Evolutionary conservation across 805 yeast species (phyloP), one percentile per base, ranked within the genome.

Genomic region (Candida pseudofarinosa): DNA sequence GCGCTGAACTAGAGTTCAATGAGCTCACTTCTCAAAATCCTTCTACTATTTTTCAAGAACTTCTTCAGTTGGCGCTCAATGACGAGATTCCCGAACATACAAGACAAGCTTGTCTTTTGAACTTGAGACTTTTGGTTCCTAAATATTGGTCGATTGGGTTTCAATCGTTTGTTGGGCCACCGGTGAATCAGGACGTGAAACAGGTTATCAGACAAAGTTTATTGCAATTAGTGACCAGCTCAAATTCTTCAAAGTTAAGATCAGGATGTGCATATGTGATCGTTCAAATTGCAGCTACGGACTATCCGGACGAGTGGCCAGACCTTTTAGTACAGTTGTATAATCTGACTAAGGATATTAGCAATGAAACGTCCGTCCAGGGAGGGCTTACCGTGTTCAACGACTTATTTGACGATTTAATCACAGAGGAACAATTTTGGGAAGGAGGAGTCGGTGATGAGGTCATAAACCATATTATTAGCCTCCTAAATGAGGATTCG

Each of bases 291-390:
- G 88, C 96, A 0, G 84, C 85, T 2, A 85, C 82, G 1, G 99
- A 91, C 56, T 91, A 79, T 55, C 99, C 99, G 0, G 98, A 93
- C 56, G 95, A 88, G 58, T 91, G 98, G 98, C 96, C 97, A 0
- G 74, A 71, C 17, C 66, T 90, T 37, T 57, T 86, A 43, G 55
- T 62, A 28, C 60, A 60, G 4, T 54, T 88, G 16, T 81, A 80
- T 52, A 55, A 55, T 1, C 59, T 61, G 19, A 69, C 77, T 30
- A 53, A 60, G 7, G 55, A 67, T 7, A 55, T 58, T 28, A 43
- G 46, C 4, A 53, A 67, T 40, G 49, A 53, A n/a, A 53, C 43
- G 34, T 61, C 65, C 18, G 55, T 77, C 26, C 52, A 79, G 23
- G 86, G 86, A 14, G 79, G 83, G 0, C 56, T 85, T 45, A 57